Conservation (phyloP, 257 asterid species). For the Nicotiana attenuata region DNA sequence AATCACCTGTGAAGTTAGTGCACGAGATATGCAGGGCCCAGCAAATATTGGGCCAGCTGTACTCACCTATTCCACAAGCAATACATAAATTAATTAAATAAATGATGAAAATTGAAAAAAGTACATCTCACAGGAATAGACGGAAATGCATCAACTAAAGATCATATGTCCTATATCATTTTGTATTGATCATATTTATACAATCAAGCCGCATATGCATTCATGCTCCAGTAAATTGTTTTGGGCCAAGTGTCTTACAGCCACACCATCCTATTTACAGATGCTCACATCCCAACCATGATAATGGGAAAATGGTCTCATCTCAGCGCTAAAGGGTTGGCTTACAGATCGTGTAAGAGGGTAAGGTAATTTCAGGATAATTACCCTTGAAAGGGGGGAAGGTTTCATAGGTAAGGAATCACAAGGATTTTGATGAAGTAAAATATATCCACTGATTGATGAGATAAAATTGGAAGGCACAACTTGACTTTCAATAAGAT, state of each 20-base stretch:
- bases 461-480: not conserved
- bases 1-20: constrained; percentile 67
- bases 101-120: not conserved
- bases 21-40: constrained; percentile 69
- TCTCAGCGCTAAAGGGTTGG: not conserved
- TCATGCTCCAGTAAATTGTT: not conserved
- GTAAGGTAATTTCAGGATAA: not conserved
- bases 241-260: not conserved
- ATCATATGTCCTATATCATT: not conserved
- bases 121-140: not conserved
- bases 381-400: not conserved
- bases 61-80: constrained; percentile 43
- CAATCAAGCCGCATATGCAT: not conserved
- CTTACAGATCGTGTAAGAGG: not conserved
- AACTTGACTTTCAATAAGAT: not conserved
- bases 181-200: not conserved
- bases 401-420: not conserved
- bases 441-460: not conserved
- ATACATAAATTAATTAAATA: not conserved
- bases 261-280: not conserved
- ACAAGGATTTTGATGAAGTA: too few relatives aligned
- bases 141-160: not conserved
- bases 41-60: constrained; percentile 89
- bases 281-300: not conserved
- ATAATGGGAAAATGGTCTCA: not conserved